Evolutionary conservation across 2,329 filamentous ascomycete species (phyloP), one percentile per base, ranked within the genome.

Genomic region (Rasamsonia emersonii): DNA sequence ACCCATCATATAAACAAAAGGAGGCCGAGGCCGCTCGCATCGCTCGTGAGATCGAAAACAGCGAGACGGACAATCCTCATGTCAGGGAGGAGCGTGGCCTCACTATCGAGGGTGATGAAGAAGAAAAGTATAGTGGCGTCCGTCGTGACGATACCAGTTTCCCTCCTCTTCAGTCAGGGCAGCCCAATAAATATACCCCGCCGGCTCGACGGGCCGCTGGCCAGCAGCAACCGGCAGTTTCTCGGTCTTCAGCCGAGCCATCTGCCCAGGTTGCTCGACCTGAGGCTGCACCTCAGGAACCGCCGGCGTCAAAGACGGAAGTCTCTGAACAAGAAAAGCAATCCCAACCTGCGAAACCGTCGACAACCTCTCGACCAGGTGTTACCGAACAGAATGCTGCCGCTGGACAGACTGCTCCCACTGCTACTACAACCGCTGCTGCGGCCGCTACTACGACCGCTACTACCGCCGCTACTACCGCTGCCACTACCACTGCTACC

Each of bases 51-150:
- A 98, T 98, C 46, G 86, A 95, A 59, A 70, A 73, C 27, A 83
- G 78, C 41, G 67, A 70, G 11, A 69, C 85, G 5, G 71, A 74
- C 20, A 94, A 91, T 33, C 65, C 80, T 4, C 91, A 98, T 52
- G 75, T 95, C 36, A 83, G 84, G 3, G 91, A 96, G 60, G 91
- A 98, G 65, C 79, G 88, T 51, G 73, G 86, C 32, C 67, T 75
- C n/a, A 72, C 71, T 9, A 66, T 70, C 7, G 71, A 75, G 23
- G 73, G 81, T 32, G 77, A 94, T 43, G 91, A 98, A 60, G 91
- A 98, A 63, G 88, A 93, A 53, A 95, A 91, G 54, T 96, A 96
- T 62, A 95, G 88, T 52, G 89, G 89, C 53, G 91, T 98, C 34
- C 80, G 80, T 40, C 79, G 89, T 42, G 79, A 83, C 24, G 51